Base-by-base conservation (phyloP, 2,329 filamentous ascomycete species). In the Aspergillus sp. region DNA sequence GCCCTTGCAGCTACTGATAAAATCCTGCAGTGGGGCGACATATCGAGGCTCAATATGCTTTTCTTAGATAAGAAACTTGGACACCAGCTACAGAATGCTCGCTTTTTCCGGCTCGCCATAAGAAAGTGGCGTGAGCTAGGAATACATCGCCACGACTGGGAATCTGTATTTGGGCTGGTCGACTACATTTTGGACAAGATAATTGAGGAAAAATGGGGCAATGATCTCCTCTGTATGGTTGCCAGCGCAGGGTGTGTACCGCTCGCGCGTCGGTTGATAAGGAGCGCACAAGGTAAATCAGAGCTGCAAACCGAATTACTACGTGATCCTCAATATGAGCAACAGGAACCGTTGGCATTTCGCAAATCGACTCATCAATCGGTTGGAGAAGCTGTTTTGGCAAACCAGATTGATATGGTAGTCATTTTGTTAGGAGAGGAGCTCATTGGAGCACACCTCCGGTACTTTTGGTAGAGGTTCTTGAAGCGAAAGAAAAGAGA, bases 21-120 rank as follows among this genome's bases (percentile, higher is more conserved):
- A 48, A 65, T 70, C 58, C 60, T 72, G 40, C 57, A 62, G 48
- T 69, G 64, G 63, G 68, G 64, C 7, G 66, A 72, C 48, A 27
- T 68, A 50, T 52, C 61, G 15, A 63, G 68, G 50, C 58, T 70
- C 51, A 58, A 47, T 39, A 41, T 65, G 21, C 52, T 69, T 12
- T 64, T 62, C 52, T 35, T 56, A 45, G 62, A 60, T 40, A 58
- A 56, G 39, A 50, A 39, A 35, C 8, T 59, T 45, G 60, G 68
- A 17, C 39, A 49, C 49, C 62, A 70, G 44, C 55, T 70, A 45
- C 58, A 59, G 43, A 66, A 46, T 44, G 31, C 44, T 19, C 46
- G 47, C 41, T 31, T 59, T 17, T 59, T 59, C 31, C 46, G 57
- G 33, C 57, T 57, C 60, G 25, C 60, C 35, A 62, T 60, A 17